phyloP scores from a whole-genome alignment of 495 filamentous ascomycete species.

The Tuber borchii region DNA sequence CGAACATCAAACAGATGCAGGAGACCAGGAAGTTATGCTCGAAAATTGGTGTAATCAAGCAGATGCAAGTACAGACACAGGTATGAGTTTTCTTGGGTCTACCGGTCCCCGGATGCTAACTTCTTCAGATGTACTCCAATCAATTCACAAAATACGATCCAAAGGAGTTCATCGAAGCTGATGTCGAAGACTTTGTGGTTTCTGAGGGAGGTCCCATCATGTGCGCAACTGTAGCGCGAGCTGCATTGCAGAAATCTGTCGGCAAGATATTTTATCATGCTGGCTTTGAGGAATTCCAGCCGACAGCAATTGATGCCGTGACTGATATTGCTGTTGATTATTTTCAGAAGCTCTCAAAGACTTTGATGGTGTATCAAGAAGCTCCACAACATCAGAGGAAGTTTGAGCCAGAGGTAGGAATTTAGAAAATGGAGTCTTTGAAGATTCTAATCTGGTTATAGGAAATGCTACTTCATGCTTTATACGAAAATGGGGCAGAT shows the following conservation, averaged over 20 bases:
- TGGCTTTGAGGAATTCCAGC: constrained; percentile 96
- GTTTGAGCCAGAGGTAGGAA: constrained; percentile 36
- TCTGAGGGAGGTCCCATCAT: constrained; percentile 84
- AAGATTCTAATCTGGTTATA: constrained; percentile 42
- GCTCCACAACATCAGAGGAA: constrained; percentile 44
- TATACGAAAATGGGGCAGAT: constrained; percentile 73
- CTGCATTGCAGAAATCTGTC: constrained; percentile 80
- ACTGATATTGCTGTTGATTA: constrained; percentile 88
- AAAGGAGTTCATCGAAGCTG: constrained; percentile 78
- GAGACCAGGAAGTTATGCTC: constrained; percentile 92
- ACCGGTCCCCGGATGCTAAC: constrained; percentile 2
- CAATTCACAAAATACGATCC: constrained; percentile 97
- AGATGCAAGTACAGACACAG: constrained; percentile 98
- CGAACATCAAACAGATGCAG: constrained; percentile 92
- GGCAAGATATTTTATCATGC: constrained; percentile 94
- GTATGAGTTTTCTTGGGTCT: constrained; percentile 47
- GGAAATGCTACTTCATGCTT: constrained; percentile 77
- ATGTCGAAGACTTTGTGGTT: constrained; percentile 75
- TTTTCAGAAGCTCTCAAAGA: constrained; percentile 72
- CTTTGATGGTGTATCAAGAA: constrained; percentile 74
- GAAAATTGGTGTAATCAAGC: constrained; percentile 95
- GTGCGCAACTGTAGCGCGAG: constrained; percentile 67
- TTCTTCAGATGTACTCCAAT: constrained; percentile 79
- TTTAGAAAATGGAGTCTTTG: neutral
- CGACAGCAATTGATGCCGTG: constrained; percentile 80